Conservation (phyloP, 2,329 filamentous ascomycete genomes). For the Paraconiothyrium brasiliense region DNA sequence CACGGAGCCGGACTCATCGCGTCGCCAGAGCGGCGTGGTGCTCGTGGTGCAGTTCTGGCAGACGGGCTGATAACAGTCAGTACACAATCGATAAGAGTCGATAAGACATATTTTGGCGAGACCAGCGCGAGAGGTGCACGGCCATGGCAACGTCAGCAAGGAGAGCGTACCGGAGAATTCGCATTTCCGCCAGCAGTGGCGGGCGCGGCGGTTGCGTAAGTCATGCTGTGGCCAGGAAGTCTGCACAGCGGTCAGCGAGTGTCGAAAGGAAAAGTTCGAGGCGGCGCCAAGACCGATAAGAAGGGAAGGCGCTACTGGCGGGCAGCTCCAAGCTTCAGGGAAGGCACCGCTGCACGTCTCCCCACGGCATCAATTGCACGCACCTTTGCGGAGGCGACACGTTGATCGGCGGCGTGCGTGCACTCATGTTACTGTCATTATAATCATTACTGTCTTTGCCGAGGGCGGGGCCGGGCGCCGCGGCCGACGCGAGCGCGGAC, state of each 20-base stretch:
- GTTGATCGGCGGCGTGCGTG: slow-evolving; percentile 37
- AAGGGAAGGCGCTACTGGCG: slow-evolving; percentile 30
- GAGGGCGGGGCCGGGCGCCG: slow-evolving; percentile 60
- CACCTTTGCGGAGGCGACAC: slow-evolving; percentile 43
- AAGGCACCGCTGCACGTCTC: neutral
- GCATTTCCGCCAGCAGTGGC: slow-evolving; percentile 72
- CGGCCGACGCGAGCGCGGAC: slow-evolving; percentile 68
- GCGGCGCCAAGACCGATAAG: slow-evolving; percentile 45
- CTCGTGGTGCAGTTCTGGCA: slow-evolving; percentile 97
- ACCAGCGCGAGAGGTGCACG: slow-evolving; percentile 12
- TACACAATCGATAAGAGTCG: slow-evolving; percentile 58
- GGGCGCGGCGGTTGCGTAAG: slow-evolving; percentile 70
- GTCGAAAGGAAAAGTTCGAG: slow-evolving; percentile 46
- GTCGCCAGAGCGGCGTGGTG: slow-evolving; percentile 95
- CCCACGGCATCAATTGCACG: slow-evolving; percentile 19
- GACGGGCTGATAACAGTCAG: slow-evolving; percentile 78
- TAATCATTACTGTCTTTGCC: slow-evolving; percentile 51
- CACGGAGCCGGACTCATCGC: slow-evolving; percentile 93
- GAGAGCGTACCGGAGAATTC: slow-evolving; percentile 63
- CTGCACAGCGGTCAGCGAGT: slow-evolving; percentile 41
- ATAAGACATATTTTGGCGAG: slow-evolving; percentile 37
- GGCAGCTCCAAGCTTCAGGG: slow-evolving; percentile 15
- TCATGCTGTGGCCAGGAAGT: slow-evolving; percentile 63
- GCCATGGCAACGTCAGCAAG: slow-evolving; percentile 5
- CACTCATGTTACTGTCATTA: slow-evolving; percentile 32